Evolutionary conservation across 1,284 basidiomycete species (phyloP).

Genomic region (Takashimella tepidaria): DNA sequence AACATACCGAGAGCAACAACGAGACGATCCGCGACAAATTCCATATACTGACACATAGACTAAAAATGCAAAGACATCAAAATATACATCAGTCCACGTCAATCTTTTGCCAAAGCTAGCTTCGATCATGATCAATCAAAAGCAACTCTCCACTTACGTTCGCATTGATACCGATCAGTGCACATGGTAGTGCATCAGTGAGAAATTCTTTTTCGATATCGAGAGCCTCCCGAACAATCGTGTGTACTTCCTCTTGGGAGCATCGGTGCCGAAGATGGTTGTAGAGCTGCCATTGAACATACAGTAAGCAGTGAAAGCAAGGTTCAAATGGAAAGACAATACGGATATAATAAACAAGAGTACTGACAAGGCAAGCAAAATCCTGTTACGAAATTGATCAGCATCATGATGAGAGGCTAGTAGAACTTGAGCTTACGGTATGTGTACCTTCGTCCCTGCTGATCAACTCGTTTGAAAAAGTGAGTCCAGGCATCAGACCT

Average conservation of each 20-base stretch:
- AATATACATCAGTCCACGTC: too few species aligned
- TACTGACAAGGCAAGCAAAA: slow-evolving; percentile 47
- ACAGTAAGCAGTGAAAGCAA: neutral
- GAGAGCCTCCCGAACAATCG: slow-evolving; percentile 75
- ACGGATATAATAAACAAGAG: too few species aligned
- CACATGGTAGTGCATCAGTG: slow-evolving; percentile 54
- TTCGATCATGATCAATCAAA: slow-evolving; percentile 4
- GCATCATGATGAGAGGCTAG: neutral
- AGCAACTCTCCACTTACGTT: slow-evolving; percentile 48
- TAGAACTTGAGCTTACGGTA: slow-evolving; percentile 53
- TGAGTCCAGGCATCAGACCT: slow-evolving; percentile 94
- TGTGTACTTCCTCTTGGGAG: slow-evolving; percentile 65
- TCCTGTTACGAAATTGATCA: slow-evolving; percentile 47
- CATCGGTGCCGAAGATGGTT: slow-evolving; percentile 66
- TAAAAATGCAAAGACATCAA: too few species aligned
- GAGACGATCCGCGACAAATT: slow-evolving; percentile 87
- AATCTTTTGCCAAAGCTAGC: neutral
- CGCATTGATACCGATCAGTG: slow-evolving; percentile 53
- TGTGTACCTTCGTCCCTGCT: slow-evolving; percentile 95
- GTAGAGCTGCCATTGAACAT: slow-evolving; percentile 77
- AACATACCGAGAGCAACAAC: slow-evolving; percentile 61
- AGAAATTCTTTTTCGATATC: slow-evolving; percentile 75
- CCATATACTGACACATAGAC: slow-evolving; percentile 88
- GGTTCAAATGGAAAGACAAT: too few species aligned
- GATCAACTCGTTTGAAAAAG: slow-evolving; percentile 94